Base-by-base conservation (phyloP, 2,329 filamentous ascomycete species). In the Exophiala bonariae region DNA sequence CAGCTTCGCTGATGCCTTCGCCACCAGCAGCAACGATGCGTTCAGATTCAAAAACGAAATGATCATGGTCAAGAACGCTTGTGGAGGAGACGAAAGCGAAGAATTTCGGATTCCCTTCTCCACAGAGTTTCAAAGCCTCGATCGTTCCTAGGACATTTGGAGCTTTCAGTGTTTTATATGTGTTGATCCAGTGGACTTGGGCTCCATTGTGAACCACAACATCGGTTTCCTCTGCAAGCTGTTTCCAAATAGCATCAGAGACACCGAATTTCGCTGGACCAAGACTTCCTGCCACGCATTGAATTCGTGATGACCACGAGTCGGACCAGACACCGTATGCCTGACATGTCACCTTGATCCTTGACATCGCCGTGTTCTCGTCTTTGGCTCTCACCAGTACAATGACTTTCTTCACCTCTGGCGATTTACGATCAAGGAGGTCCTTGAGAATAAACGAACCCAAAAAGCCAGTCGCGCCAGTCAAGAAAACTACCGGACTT, bases 381-480 rank as follows among this genome's bases (percentile, higher is more conserved):
- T 81, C 80, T 63, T 85, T 83, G 31, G 82, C 82, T 41, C 90
- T 85, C 3, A 95, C 85, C 47, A 91, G 83, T 1, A 85, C 83
- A 47, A 95, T 82, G 8, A 95, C 76, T 56, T 79, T 83, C 11
- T 40, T 9, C 8, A 81, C 72, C 14, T 71, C 67, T 14, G 72
- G 77, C 13, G 70, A 70, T 8, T 73, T 71, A 18, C 85, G 76
- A 31, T 79, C 78, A 1, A 96, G 75, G 1, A 96, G 68, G 45
- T 95, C 88, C 45, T 79, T 79, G 23, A 95, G 72, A 9, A 96
- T 74, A 61, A 90, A 95, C 0, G 87, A 80, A 20, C 91, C 91
- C 16, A 96, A 69, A 74, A 96, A 96, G 2, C 91, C 91, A 4
- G 91, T 96, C 3, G 88, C 89, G 34, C 92, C 90, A 2, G 91